These are phyloP conservation scores for Syzygium syzygioides DNA, from an alignment of 441 rosid genomes.

Conservation along the genomic window DNA sequence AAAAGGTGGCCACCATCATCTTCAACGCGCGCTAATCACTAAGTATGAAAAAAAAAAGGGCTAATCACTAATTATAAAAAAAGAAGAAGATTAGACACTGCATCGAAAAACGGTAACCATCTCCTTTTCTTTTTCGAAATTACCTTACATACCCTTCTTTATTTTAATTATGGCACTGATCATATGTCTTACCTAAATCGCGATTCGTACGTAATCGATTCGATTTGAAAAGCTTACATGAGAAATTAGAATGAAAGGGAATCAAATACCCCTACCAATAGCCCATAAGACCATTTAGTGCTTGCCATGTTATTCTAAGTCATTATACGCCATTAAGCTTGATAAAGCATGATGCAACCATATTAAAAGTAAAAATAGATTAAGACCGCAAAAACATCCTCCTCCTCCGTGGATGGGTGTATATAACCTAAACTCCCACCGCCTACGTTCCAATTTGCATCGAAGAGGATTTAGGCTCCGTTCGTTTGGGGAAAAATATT, in stretches of 20 bases:
- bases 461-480: not conserved
- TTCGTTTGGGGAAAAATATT: too few relatives aligned
- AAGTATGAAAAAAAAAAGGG: not conserved
- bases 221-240: fast-evolving
- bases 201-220: fast-evolving
- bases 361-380: not conserved
- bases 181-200: not conserved
- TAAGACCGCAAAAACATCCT: not conserved
- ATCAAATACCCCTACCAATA: not conserved
- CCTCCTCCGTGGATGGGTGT: not conserved
- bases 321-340: fast-evolving
- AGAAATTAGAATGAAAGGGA: too few relatives aligned
- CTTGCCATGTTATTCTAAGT: fast-evolving
- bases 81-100: fast-evolving
- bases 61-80: too few relatives aligned
- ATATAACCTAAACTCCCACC: not conserved
- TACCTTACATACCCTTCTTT: too few relatives aligned
- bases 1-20: not conserved
- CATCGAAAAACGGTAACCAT: not conserved
- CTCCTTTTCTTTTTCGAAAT: not conserved
- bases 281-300: fast-evolving
- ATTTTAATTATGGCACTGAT: too few relatives aligned
- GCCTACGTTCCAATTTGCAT: not conserved
- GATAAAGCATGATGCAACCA: fast-evolving
- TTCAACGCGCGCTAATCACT: not conserved